Conservation (phyloP, 2,329 filamentous ascomycete species). For the Huntiella omanensis region DNA sequence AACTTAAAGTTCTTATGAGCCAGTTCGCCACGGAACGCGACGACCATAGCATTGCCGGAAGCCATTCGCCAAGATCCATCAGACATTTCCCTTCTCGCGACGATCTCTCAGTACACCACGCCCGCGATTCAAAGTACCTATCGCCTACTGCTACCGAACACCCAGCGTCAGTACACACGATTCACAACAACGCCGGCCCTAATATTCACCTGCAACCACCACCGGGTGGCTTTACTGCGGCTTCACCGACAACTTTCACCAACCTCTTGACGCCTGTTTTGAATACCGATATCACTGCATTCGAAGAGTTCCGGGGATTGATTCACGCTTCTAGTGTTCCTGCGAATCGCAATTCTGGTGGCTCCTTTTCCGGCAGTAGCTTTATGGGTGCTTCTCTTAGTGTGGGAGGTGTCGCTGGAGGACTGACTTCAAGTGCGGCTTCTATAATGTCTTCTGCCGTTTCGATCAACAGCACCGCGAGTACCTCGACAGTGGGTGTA, state of each 20-base stretch:
- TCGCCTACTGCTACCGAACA: constrained; percentile 6
- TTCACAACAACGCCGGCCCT: constrained; percentile 3
- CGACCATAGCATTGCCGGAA: constrained; percentile 49
- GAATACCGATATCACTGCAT: constrained; percentile 61
- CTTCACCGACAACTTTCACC: constrained; percentile 52
- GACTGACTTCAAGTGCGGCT: constrained; percentile 14
- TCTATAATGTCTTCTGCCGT: constrained; percentile 29
- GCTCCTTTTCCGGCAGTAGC: constrained; percentile 9
- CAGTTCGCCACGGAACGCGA: constrained; percentile 58
- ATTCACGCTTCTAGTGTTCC: constrained; percentile 47
- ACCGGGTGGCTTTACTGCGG: constrained; percentile 22
- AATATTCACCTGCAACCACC: constrained; percentile 15
- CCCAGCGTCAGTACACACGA: constrained; percentile 7
- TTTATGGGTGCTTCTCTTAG: constrained; percentile 40
- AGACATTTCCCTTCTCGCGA: constrained; percentile 44
- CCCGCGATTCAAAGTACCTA: constrained; percentile 14
- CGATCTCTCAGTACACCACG: constrained; percentile 15
- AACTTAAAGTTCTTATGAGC: constrained; percentile 86
- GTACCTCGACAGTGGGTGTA: constrained; percentile 17
- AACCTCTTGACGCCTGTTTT: constrained; percentile 71
- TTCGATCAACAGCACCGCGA: constrained; percentile 26
- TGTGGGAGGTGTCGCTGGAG: constrained; percentile 9
- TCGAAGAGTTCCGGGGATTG: constrained; percentile 68
- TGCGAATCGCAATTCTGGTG: constrained; percentile 28
- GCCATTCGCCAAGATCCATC: constrained; percentile 49